A percentile compares a stretch with the other conserved stretches of the same genome.
These are phyloP conservation scores for Mallotus repandus DNA, from an alignment of 441 rosid genomes.

Conservation along the genomic window DNA sequence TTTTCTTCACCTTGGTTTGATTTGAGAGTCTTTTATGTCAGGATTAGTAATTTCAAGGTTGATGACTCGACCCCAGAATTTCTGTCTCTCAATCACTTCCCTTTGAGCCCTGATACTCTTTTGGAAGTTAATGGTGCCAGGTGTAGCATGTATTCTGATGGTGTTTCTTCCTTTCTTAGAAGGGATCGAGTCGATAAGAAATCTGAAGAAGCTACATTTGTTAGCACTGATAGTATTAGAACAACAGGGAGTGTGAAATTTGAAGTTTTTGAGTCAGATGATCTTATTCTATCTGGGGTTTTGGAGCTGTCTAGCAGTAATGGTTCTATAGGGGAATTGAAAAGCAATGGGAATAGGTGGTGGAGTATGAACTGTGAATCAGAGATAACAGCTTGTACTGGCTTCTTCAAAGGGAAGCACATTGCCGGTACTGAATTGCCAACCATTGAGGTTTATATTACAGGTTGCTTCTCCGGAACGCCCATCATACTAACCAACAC, in stretches of 20 bases:
- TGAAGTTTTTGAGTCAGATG: constrained; percentile 60
- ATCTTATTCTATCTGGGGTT: constrained; percentile 61
- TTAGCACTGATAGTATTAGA: constrained; percentile 73
- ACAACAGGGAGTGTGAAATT: constrained; percentile 71
- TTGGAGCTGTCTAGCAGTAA: constrained; percentile 51
- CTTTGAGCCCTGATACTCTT: constrained; percentile 62
- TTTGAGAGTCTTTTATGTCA: constrained; percentile 79
- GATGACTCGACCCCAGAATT: constrained; percentile 62
- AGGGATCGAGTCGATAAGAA: constrained; percentile 70
- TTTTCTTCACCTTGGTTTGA: constrained; percentile 61
- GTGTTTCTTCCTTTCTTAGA: constrained; percentile 56
- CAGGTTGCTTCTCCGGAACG: constrained; percentile 69
- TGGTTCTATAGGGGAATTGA: constrained; percentile 49
- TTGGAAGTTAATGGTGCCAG: constrained; percentile 75
- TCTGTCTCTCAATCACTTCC: constrained; percentile 67
- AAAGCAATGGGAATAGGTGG: constrained; percentile 39
- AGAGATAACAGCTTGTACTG: constrained; percentile 35
- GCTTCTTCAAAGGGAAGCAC: constrained; percentile 63
- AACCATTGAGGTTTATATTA: constrained; percentile 71
- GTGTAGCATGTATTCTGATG: constrained; percentile 50
- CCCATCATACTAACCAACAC: constrained; percentile 81
- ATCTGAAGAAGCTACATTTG: constrained; percentile 78
- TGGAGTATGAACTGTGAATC: constrained; percentile 80
- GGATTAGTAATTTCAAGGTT: constrained; percentile 67
- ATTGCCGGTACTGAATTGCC: constrained; percentile 37